Conservation (phyloP, 2,329 filamentous ascomycete species). For the Shiraia sp. region DNA sequence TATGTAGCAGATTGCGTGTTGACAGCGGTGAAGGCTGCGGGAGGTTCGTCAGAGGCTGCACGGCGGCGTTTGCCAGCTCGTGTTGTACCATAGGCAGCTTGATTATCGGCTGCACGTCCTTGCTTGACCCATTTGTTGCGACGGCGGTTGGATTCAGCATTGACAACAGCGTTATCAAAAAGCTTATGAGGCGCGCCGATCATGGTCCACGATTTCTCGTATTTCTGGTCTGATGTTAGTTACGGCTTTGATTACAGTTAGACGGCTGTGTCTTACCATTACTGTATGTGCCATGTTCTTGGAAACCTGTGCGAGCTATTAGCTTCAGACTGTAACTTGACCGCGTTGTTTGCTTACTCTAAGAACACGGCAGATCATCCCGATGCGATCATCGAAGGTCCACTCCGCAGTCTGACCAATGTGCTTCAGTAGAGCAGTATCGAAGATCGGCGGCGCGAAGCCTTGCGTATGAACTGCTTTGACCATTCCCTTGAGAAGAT, state of each 20-base stretch:
- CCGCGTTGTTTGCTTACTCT: slow-evolving; percentile 1
- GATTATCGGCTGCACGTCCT: too few relatives aligned
- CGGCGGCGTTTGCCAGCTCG: too few relatives aligned
- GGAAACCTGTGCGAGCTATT: slow-evolving; percentile 1
- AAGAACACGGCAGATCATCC: slow-evolving; percentile 12
- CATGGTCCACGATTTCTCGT: slow-evolving; percentile 13
- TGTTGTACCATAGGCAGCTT: too few relatives aligned
- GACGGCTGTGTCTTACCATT: slow-evolving; percentile 5
- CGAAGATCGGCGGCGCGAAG: slow-evolving; percentile 13
- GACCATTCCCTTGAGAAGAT: slow-evolving; percentile 2
- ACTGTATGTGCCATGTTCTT: slow-evolving; percentile 12
- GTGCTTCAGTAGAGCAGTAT: slow-evolving; percentile 7
- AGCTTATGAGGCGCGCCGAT: slow-evolving; percentile 19
- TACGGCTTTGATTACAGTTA: background rate
- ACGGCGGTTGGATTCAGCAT: slow-evolving; percentile 10
- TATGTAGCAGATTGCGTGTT: too few relatives aligned
- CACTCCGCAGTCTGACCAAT: slow-evolving; percentile 15
- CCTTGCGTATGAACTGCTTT: slow-evolving; percentile 12
- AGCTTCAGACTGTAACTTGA: background rate
- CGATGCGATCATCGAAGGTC: slow-evolving; percentile 14
- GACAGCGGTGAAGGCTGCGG: too few relatives aligned
- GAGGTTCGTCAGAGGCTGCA: too few relatives aligned
- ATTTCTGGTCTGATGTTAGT: slow-evolving; percentile 9
- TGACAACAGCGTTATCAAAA: slow-evolving; percentile 9
- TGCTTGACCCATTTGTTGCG: slow-evolving; percentile 13